These are phyloP conservation scores for Globisporangium echinulatum DNA, from an alignment of 352 stramenopile genomes.

Conservation along the genomic window DNA sequence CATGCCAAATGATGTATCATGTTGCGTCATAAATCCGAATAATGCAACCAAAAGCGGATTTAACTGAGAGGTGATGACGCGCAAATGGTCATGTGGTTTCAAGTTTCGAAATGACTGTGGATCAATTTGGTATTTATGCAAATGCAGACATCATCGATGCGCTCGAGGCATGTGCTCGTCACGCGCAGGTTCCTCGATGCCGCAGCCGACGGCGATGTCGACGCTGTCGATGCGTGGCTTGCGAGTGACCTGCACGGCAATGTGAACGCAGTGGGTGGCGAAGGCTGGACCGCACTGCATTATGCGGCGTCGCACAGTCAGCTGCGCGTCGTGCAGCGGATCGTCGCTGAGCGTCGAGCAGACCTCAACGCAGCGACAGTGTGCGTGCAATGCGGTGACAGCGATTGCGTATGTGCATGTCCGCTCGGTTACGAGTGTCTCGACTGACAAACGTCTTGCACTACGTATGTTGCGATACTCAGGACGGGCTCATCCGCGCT, in stretches of 20 bases:
- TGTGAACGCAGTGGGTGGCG: conserved; percentile 49
- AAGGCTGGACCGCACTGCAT: conserved; percentile 68
- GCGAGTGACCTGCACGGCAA: conserved; percentile 12
- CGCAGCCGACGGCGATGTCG: conserved; percentile 31
- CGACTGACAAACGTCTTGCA: no score
- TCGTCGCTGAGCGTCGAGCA: conserved; percentile 26
- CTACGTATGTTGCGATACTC: neutral
- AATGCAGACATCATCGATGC: no score
- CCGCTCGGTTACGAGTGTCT: neutral
- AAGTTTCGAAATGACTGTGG: no score
- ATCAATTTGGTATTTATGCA: no score
- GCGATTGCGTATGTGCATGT: neutral
- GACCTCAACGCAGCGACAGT: conserved; percentile 57
- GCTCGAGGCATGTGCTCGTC: no score
- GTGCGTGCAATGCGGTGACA: conserved; percentile 14
- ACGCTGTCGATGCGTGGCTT: conserved; percentile 35
- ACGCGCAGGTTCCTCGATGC: conserved; percentile 44
- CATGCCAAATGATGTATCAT: no score
- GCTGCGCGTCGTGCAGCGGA: conserved; percentile 26
- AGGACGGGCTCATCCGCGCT: conserved; percentile 56
- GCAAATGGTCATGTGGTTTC: no score
- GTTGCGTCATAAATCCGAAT: no score
- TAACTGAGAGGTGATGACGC: no score
- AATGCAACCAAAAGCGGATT: no score
- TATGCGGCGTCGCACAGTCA: conserved; percentile 53